Evolutionary conservation across 225 moss, liverwort and hornwort genomes (phyloP).

Genomic region (Bryoerythrophyllum caledonicum): DNA sequence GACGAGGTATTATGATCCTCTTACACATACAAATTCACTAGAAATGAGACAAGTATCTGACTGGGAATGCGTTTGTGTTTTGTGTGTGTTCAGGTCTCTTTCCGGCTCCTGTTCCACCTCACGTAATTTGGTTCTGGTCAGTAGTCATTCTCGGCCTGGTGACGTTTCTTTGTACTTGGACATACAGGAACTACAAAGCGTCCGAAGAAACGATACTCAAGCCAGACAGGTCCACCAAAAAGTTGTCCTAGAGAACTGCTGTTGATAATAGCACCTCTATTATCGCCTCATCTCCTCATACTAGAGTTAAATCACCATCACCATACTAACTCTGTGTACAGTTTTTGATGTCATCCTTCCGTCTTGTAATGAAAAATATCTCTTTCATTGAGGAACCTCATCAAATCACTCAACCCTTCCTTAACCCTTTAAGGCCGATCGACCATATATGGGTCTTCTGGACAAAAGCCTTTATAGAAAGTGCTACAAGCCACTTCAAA

Average conservation of each 20-base stretch:
- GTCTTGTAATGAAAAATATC: not conserved
- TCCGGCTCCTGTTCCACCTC: constrained; percentile 69
- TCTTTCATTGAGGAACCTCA: not conserved
- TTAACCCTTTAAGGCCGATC: no score
- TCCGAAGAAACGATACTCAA: constrained; percentile 20
- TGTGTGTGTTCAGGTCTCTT: constrained; percentile 65
- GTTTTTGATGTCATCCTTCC: not conserved
- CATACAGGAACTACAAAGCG: constrained; percentile 47
- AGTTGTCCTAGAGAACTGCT: constrained; percentile 27
- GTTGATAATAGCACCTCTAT: constrained; percentile 15
- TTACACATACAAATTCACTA: not conserved
- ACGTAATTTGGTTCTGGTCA: constrained; percentile 89
- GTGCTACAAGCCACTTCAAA: no score
- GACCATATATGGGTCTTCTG: no score
- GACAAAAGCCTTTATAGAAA: no score
- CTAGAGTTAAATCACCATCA: constrained; percentile 13
- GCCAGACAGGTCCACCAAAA: constrained; percentile 19
- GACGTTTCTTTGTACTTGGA: constrained; percentile 70
- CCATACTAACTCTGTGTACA: constrained; percentile 1
- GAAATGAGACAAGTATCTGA: not conserved
- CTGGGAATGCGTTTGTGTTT: not conserved
- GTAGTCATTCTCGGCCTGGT: constrained; percentile 41
- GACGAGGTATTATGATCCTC: constrained; percentile 60
- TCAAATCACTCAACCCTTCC: no score
- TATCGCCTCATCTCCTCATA: constrained; percentile 3